Evolutionary conservation across 1,284 basidiomycete species (phyloP).

Genomic region (Stereum hirsutum): DNA sequence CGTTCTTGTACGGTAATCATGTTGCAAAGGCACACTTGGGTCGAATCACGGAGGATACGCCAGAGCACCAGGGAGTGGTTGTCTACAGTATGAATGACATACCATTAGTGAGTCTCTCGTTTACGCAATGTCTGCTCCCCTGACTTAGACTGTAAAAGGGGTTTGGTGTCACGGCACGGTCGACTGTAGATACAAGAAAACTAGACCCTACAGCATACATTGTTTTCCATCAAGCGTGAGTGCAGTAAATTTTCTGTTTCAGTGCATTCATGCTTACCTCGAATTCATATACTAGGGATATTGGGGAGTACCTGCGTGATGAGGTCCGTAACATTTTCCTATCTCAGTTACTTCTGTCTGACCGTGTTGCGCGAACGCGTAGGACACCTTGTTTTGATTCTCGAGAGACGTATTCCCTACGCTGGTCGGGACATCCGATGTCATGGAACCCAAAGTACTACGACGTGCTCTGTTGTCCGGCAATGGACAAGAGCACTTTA

Average conservation of each 20-base stretch:
- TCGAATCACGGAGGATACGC: constrained; percentile 98
- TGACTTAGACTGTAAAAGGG: constrained; percentile 44
- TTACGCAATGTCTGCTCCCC: constrained; percentile 1
- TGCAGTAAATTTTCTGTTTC: constrained; percentile 14
- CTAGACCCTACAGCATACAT: constrained; percentile 97
- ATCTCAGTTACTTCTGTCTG: constrained; percentile 22
- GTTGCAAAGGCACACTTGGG: constrained; percentile 98
- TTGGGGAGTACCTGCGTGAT: constrained; percentile 93
- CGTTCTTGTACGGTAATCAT: constrained; percentile 98
- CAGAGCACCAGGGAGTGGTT: constrained; percentile 98
- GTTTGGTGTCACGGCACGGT: constrained; percentile 95
- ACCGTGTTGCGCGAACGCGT: constrained; percentile 56
- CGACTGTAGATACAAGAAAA: constrained; percentile 94
- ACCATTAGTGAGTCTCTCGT: constrained; percentile 57
- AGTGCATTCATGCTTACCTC: constrained; percentile 1
- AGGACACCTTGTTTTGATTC: background rate
- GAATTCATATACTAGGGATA: constrained; percentile 52
- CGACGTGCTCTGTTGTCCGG: no score
- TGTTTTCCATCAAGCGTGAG: constrained; percentile 97
- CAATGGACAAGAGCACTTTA: no score
- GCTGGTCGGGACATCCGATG: no score
- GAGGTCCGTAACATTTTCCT: constrained; percentile 48
- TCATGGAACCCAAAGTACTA: no score
- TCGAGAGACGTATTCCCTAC: background rate
- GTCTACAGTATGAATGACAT: constrained; percentile 94